phyloP scores from a whole-genome alignment of 805 yeast species.

The Lipomyces kockii region DNA sequence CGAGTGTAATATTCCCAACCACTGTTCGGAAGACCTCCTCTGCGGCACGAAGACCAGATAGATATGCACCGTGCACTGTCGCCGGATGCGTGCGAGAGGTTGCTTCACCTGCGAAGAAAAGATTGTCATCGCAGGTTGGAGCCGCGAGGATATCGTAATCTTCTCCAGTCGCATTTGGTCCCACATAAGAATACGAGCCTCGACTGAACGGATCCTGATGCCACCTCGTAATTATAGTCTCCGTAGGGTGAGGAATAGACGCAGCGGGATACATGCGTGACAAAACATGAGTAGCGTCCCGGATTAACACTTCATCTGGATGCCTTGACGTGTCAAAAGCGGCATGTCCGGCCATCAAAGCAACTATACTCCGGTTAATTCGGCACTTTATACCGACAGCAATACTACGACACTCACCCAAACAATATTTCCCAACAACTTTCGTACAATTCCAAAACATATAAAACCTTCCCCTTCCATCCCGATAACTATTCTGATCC shows the following conservation, averaged over 20 bases:
- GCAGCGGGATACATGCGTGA: conserved; percentile 41
- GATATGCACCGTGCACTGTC: conserved; percentile 52
- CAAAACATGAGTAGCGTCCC: conserved; percentile 43
- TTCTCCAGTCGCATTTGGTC: conserved; percentile 50
- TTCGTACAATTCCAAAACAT: conserved; percentile 48
- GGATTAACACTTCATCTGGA: conserved; percentile 45
- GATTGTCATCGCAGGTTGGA: conserved; percentile 44
- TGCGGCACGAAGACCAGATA: conserved; percentile 51
- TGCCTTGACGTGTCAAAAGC: conserved; percentile 44
- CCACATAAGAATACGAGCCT: conserved; percentile 71
- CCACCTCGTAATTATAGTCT: conserved; percentile 68
- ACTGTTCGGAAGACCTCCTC: conserved; percentile 49
- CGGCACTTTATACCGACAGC: background rate
- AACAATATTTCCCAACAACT: conserved; percentile 46
- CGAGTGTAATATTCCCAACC: conserved; percentile 49
- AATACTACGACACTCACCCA: conserved; percentile 32
- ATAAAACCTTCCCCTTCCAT: conserved; percentile 47
- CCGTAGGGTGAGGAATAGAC: conserved; percentile 42
- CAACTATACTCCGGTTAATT: conserved; percentile 38
- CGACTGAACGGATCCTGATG: conserved; percentile 74
- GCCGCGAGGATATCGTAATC: conserved; percentile 50
- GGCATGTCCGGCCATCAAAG: conserved; percentile 48
- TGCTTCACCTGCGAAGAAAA: conserved; percentile 53
- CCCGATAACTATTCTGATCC: conserved; percentile 37
- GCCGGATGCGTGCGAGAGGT: conserved; percentile 51